A percentile compares a stretch with the other conserved stretches of the same genome.
These are phyloP conservation scores for Chenopodium album DNA, from an alignment of 148 eudicot species.

Conservation along the genomic window DNA sequence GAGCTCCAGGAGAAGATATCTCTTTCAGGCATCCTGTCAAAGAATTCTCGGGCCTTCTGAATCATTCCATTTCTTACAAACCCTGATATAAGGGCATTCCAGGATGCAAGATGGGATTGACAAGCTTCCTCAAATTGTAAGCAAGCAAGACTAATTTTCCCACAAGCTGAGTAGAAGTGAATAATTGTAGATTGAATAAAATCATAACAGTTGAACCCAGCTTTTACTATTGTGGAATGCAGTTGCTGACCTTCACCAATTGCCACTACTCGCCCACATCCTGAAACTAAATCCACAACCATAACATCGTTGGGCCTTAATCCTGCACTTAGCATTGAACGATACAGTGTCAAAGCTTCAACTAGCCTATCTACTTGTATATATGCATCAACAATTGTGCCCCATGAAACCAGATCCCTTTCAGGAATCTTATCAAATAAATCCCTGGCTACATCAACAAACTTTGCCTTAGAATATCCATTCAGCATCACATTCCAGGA, in stretches of 20 bases:
- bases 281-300: conserved; percentile 70
- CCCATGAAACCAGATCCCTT: conserved; percentile 84
- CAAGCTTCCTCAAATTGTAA: conserved; percentile 63
- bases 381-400: conserved; percentile 71
- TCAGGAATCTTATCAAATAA: conserved; percentile 62
- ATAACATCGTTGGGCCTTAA: conserved; percentile 70
- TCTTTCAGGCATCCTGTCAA: conserved; percentile 59
- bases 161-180: conserved; percentile 74
- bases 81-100: conserved; percentile 82
- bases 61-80: conserved; percentile 57
- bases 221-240: conserved; percentile 50
- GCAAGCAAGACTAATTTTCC: conserved; percentile 48
- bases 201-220: conserved; percentile 57
- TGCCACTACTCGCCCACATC: conserved; percentile 58
- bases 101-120: conserved; percentile 66
- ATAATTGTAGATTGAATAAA: conserved; percentile 74
- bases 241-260: conserved; percentile 67
- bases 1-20: conserved; percentile 91
- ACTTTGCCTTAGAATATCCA: conserved; percentile 67
- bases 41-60: conserved; percentile 47
- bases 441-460: conserved; percentile 51
- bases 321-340: conserved; percentile 49
- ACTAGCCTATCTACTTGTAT: conserved; percentile 44
- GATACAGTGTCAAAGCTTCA: conserved; percentile 65
- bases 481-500: conserved; percentile 90